Evolutionary conservation across 208 protist genomes (phyloP), one percentile per base, ranked within the genome.

Genomic region (Blechomonas ayalai): DNA sequence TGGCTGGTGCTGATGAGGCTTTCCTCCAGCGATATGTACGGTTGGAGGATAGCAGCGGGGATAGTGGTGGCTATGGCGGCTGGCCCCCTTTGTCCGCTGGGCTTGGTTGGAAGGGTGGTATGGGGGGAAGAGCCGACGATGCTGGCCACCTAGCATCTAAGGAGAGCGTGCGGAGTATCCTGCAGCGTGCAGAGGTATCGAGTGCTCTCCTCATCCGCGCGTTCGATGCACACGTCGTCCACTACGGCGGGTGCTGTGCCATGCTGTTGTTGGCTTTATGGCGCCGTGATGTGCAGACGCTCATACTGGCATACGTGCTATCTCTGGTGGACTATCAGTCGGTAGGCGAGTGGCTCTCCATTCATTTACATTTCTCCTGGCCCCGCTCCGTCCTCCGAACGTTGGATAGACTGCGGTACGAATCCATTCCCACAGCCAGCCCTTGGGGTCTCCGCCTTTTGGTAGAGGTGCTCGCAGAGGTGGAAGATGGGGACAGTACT

Each of bases 1-100:
- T 83, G 26, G 54, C 66, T 15, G 53, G 46, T 4, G 59, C 60
- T 1, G 75, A 83, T 47, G 75, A 83, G 29, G 65, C 75, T 9
- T 83, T 83, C 47, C 59, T 67, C 20, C 31, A 15, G 18, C 75
- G 70, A 3, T 74, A 59, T 29, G 25, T 74, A 33, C 44, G 36
- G n/a, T 40, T 51, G 19, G 44, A 41, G 35, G 37, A 46, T 34
- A 22, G 31, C 20, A 16, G 19, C 28, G 43, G 46, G 12, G 12
- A 32, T 25, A 0, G 31, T 22, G 33, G 32, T 2, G 20, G 7
- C 4, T 5, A 34, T 39, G 29, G 19, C 35, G 31, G 35, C 43
- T 49, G 0, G 8, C 43, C 16, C 43, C 35, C 20, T 18, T 49
- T 3, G 4, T 49, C 4, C 20, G 18, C 6, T 26, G 26, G 20